Conservation (phyloP, 106 monocot species). For the Dendrobium chrysotoxum region DNA sequence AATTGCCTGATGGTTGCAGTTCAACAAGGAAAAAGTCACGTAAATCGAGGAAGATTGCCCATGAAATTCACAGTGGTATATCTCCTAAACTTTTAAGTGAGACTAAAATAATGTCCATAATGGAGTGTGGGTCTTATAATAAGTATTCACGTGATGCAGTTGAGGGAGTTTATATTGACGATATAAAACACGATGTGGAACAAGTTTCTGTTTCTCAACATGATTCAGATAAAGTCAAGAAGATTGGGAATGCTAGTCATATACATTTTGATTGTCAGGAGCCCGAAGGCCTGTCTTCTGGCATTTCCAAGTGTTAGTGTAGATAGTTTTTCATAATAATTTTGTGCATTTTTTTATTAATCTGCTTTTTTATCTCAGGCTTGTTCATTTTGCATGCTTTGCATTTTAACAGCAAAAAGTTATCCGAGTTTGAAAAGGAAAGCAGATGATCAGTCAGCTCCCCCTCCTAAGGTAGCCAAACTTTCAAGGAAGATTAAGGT, state of each 20-base stretch:
- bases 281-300: neutral
- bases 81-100: neutral
- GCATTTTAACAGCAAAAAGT: constrained; percentile 23
- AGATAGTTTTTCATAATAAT: neutral
- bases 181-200: constrained; percentile 15
- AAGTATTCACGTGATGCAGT: constrained; percentile 3
- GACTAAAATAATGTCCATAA: constrained; percentile 1
- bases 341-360: neutral
- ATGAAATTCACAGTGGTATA: neutral
- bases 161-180: constrained; percentile 1
- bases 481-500: neutral
- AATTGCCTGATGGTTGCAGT: constrained; percentile 10
- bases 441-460: constrained; percentile 10
- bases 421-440: constrained; percentile 40
- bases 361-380: neutral
- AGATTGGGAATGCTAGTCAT: neutral
- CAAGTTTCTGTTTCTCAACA: constrained; percentile 28
- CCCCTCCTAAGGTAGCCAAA: constrained; percentile 26
- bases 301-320: constrained; percentile 32
- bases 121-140: neutral
- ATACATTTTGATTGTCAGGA: constrained; percentile 8
- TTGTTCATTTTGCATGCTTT: constrained; percentile 5
- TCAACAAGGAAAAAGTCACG: constrained; percentile 14
- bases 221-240: constrained; percentile 21
- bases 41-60: constrained; percentile 24